phyloP scores from a whole-genome alignment of 805 yeast genomes.

The Nakazawaea ambrosiae region DNA sequence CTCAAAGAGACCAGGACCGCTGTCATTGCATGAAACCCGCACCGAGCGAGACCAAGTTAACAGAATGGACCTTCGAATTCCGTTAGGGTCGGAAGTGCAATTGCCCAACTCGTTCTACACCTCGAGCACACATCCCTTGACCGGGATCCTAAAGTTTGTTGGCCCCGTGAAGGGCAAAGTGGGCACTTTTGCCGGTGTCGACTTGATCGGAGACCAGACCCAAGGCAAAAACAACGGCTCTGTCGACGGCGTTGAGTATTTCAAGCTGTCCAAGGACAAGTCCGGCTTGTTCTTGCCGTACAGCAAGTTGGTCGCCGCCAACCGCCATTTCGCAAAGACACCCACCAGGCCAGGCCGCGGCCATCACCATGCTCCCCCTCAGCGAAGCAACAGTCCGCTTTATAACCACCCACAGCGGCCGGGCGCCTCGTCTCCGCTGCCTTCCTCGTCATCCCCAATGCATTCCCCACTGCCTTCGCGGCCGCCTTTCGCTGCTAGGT shows the following conservation, averaged over 20 bases:
- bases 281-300: slow-evolving; percentile 73
- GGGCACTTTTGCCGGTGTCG: slow-evolving; percentile 85
- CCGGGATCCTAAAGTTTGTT: slow-evolving; percentile 59
- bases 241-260: slow-evolving; percentile 65
- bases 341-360: slow-evolving; percentile 10
- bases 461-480: background rate
- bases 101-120: slow-evolving; percentile 58
- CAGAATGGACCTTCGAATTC: background rate
- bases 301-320: slow-evolving; percentile 28
- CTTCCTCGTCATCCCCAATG: background rate
- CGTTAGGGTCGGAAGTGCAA: slow-evolving; percentile 15
- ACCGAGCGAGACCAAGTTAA: too few relatives aligned
- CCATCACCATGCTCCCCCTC: slow-evolving; percentile 13
- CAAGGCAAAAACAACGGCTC: slow-evolving; percentile 86
- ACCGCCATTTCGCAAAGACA: slow-evolving; percentile 5
- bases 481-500: too few relatives aligned
- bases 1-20: too few relatives aligned
- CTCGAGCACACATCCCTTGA: slow-evolving; percentile 5
- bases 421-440: background rate
- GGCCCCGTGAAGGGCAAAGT: slow-evolving; percentile 69
- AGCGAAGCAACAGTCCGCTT: slow-evolving; percentile 7
- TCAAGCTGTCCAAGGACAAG: slow-evolving; percentile 52
- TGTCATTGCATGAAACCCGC: too few relatives aligned
- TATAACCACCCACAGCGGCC: slow-evolving; percentile 5
- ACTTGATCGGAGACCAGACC: slow-evolving; percentile 59